These are phyloP conservation scores for Fusarium foetens DNA, from an alignment of 2,329 filamentous ascomycete species.

Conservation along the genomic window DNA sequence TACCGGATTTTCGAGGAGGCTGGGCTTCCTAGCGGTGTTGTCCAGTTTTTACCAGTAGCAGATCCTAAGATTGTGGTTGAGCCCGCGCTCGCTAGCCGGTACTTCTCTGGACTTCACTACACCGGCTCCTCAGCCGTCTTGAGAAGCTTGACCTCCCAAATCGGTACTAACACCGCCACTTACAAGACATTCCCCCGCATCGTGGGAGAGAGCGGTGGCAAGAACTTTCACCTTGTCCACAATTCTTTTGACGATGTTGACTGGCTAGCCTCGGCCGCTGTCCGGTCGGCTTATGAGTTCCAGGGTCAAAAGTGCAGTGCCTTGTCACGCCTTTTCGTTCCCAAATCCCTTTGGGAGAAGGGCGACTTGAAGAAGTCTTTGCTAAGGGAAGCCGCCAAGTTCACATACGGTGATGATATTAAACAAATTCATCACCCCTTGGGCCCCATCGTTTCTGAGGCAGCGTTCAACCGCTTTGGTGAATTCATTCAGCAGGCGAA, in stretches of 20 bases:
- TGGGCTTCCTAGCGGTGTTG: conserved; percentile 48
- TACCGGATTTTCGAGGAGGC: conserved; percentile 53
- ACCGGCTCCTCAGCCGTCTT: conserved; percentile 52
- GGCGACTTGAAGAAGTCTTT: conserved; percentile 8
- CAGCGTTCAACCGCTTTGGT: conserved; percentile 2
- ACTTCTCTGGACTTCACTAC: conserved; percentile 51
- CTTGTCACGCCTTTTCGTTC: conserved; percentile 6
- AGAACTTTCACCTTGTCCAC: conserved; percentile 63
- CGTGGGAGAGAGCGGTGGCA: conserved; percentile 61
- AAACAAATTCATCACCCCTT: conserved; percentile 8
- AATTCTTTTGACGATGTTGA: conserved; percentile 5
- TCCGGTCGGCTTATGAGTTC: conserved; percentile 9
- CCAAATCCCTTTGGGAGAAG: conserved; percentile 8
- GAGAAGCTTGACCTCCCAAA: conserved; percentile 43
- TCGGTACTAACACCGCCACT: conserved; percentile 45
- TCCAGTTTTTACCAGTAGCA: conserved; percentile 50
- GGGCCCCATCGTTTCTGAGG: not conserved
- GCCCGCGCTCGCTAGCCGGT: conserved; percentile 44
- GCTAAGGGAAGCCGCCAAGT: conserved; percentile 3
- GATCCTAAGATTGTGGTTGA: conserved; percentile 49
- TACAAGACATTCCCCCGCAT: conserved; percentile 53
- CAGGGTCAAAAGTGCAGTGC: conserved; percentile 18
- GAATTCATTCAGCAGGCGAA: not conserved
- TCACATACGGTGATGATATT: conserved; percentile 8
- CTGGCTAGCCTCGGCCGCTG: conserved; percentile 2